These are phyloP conservation scores for Strigomonas galati DNA, from an alignment of 208 protist genomes.

Conservation along the genomic window DNA sequence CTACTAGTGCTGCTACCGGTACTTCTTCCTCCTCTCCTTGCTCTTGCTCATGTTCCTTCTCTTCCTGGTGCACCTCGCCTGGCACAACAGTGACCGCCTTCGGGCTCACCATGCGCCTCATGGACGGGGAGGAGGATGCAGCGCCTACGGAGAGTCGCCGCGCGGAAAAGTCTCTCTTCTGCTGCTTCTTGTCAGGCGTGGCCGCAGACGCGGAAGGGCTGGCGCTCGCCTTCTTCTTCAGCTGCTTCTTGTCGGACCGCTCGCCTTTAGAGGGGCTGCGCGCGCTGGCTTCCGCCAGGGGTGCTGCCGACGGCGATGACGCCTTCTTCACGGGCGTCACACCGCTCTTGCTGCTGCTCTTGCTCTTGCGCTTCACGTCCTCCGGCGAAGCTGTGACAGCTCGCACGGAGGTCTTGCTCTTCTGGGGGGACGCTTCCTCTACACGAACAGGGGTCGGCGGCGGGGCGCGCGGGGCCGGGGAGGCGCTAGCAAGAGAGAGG, in stretches of 20 bases:
- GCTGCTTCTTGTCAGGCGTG: background rate
- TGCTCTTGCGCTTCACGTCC: background rate
- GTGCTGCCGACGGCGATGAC: background rate
- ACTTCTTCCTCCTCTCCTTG: background rate
- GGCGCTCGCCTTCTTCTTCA: background rate
- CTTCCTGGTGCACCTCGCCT: background rate
- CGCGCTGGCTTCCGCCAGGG: background rate
- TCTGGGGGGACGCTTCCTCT: background rate
- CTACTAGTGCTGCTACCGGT: background rate
- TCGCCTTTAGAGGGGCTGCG: background rate
- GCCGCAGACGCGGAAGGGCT: background rate
- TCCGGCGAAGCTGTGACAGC: background rate
- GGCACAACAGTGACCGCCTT: background rate
- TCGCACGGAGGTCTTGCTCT: background rate
- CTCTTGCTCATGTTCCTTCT: background rate
- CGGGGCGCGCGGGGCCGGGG: background rate
- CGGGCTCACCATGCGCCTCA: background rate
- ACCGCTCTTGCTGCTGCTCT: no score
- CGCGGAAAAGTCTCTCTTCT: background rate
- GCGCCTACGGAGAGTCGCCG: background rate
- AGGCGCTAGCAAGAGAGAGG: background rate
- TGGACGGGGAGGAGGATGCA: background rate
- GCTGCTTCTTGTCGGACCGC: background rate
- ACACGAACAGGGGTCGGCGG: constrained; percentile 5
- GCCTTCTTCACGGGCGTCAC: background rate